These are phyloP conservation scores for Hura crepitans DNA, from an alignment of 441 rosid species.

Conservation along the genomic window DNA sequence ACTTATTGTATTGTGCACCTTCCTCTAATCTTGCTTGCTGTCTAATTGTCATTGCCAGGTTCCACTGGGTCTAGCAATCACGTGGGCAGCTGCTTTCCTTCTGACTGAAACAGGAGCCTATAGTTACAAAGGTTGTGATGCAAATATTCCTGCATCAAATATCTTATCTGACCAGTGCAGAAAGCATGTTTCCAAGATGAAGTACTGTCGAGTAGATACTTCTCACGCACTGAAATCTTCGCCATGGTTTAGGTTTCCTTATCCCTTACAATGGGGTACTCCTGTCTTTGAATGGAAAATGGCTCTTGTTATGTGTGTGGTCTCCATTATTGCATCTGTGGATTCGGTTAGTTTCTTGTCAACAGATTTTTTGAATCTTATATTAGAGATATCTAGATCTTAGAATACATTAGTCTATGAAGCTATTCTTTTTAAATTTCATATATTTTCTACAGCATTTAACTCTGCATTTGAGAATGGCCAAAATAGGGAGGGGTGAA, in stretches of 20 bases:
- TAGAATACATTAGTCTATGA: background rate
- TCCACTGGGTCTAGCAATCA: constrained; percentile 85
- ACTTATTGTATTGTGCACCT: background rate
- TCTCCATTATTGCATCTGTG: constrained; percentile 72
- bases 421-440: background rate
- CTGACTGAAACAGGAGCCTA: constrained; percentile 80
- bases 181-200: constrained; percentile 72
- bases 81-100: constrained; percentile 87
- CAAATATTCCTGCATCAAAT: constrained; percentile 69
- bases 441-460: background rate
- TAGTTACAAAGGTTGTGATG: constrained; percentile 75
- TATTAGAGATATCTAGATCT: background rate
- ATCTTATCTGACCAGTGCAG: constrained; percentile 81
- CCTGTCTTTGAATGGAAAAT: constrained; percentile 86
- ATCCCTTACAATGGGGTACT: constrained; percentile 96
- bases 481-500: too few species aligned
- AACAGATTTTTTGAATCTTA: background rate
- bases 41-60: constrained; percentile 48
- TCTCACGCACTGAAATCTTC: constrained; percentile 75
- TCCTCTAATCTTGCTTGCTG: constrained; percentile 13
- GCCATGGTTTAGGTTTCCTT: constrained; percentile 97
- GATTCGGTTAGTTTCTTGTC: constrained; percentile 66
- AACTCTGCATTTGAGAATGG: too few species aligned
- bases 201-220: constrained; percentile 78
- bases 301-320: constrained; percentile 88